These are phyloP conservation scores for Berkeleyomyces rouxiae DNA, from an alignment of 2,329 filamentous ascomycete genomes.

Conservation along the genomic window DNA sequence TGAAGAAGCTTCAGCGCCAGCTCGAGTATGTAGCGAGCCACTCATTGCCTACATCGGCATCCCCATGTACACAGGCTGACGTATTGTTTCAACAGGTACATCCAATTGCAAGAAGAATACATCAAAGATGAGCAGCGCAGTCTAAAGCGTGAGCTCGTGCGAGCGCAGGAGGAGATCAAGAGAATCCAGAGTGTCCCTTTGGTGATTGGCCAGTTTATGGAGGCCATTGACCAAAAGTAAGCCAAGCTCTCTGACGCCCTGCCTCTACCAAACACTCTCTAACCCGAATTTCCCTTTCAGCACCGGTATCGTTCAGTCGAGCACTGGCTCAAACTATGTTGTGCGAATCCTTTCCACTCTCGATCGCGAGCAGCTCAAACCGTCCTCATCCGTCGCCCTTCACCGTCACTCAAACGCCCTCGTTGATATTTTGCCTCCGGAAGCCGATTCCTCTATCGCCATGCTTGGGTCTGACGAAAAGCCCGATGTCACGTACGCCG, in stretches of 20 bases:
- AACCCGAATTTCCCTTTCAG: conserved; percentile 28
- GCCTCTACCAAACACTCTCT: conserved; percentile 14
- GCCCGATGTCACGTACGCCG: conserved; percentile 93
- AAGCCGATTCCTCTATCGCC: conserved; percentile 95
- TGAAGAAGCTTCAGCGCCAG: conserved; percentile 94
- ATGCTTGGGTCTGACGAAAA: conserved; percentile 97
- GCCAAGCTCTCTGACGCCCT: conserved; percentile 17
- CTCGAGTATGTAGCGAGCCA: conserved; percentile 52
- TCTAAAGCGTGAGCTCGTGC: conserved; percentile 89
- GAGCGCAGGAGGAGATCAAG: conserved; percentile 98
- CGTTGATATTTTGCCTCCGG: conserved; percentile 95
- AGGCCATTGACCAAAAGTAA: conserved; percentile 98
- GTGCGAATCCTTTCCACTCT: conserved; percentile 96
- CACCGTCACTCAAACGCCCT: conserved; percentile 97
- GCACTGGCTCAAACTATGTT: conserved; percentile 96
- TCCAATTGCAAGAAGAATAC: conserved; percentile 97
- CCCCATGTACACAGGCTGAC: not conserved
- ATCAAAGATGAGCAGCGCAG: conserved; percentile 99
- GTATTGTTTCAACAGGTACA: conserved; percentile 45
- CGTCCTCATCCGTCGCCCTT: conserved; percentile 89
- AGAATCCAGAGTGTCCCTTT: conserved; percentile 95
- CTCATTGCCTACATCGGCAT: not conserved
- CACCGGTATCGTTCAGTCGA: conserved; percentile 96
- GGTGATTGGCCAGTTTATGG: conserved; percentile 99
- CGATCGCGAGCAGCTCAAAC: conserved; percentile 94